Conservation (phyloP, 192 early-diverging fungal species). For the Dimargaris cristalligena region DNA sequence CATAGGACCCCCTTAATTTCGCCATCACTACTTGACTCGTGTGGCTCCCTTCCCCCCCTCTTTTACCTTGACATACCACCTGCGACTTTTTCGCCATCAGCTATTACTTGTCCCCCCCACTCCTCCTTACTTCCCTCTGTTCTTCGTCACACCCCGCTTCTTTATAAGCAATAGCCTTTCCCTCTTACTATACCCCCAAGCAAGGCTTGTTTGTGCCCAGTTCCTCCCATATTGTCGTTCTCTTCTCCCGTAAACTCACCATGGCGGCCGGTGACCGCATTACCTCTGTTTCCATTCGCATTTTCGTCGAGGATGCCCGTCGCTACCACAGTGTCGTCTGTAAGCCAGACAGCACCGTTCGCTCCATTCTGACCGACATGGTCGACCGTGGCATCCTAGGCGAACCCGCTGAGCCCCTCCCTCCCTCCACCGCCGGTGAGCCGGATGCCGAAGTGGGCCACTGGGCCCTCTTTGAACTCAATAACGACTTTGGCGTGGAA, state of each 20-base stretch:
- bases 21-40: too few relatives aligned
- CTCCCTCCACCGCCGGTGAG: not conserved
- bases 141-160: too few relatives aligned
- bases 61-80: too few relatives aligned
- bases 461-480: slow-evolving; percentile 88
- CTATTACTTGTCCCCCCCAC: too few relatives aligned
- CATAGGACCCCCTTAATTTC: too few relatives aligned
- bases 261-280: not conserved
- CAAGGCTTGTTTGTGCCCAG: too few relatives aligned
- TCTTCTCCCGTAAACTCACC: not conserved
- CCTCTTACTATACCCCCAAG: too few relatives aligned
- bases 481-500: slow-evolving; percentile 73
- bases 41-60: too few relatives aligned
- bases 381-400: slow-evolving; percentile 39
- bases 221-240: too few relatives aligned
- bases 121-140: too few relatives aligned
- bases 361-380: slow-evolving; percentile 54
- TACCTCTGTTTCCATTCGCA: slow-evolving; percentile 41
- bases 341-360: slow-evolving; percentile 51
- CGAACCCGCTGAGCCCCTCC: slow-evolving; percentile 19
- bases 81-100: too few relatives aligned
- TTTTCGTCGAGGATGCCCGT: slow-evolving; percentile 67
- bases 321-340: slow-evolving; percentile 65
- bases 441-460: slow-evolving; percentile 4
- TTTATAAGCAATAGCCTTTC: too few relatives aligned